These are phyloP conservation scores for Pezizomycotina sp. DNA, from an alignment of 2,329 filamentous ascomycete species.

Conservation along the genomic window DNA sequence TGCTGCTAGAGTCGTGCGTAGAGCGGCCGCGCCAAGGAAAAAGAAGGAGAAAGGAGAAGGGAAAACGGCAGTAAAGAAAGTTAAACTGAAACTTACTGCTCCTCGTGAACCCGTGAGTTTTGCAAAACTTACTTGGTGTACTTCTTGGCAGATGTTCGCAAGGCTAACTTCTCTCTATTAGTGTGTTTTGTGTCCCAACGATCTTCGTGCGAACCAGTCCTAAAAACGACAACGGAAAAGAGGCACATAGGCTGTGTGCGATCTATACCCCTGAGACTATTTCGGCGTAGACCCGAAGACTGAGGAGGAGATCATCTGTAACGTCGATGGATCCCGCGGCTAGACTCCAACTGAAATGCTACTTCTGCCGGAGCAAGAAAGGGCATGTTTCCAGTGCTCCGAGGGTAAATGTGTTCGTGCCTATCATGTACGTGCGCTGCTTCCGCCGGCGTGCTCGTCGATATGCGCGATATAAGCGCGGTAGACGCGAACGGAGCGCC, in stretches of 20 bases:
- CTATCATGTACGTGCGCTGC: constrained; percentile 94
- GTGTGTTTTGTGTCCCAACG: constrained; percentile 84
- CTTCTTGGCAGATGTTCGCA: constrained; percentile 9
- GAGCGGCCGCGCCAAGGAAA: constrained; percentile 31
- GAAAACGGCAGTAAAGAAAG: constrained; percentile 13
- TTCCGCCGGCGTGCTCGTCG: constrained; percentile 72
- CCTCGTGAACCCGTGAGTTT: constrained; percentile 34
- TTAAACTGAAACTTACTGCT: constrained; percentile 50
- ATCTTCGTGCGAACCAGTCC: constrained; percentile 61
- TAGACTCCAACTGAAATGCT: constrained; percentile 78
- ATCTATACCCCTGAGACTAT: constrained; percentile 85
- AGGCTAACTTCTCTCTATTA: constrained; percentile 11
- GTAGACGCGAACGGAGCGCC: constrained; percentile 82
- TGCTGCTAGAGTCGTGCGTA: constrained; percentile 50
- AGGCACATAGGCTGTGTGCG: constrained; percentile 72
- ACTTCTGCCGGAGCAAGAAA: constrained; percentile 71
- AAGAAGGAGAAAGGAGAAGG: constrained; percentile 16
- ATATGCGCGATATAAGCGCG: constrained; percentile 61
- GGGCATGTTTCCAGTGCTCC: constrained; percentile 95
- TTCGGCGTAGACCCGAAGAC: constrained; percentile 49
- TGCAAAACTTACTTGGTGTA: constrained; percentile 27
- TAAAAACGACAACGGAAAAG: constrained; percentile 77
- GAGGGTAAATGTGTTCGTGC: constrained; percentile 84
- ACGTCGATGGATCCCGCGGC: constrained; percentile 63
- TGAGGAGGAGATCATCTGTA: constrained; percentile 56